A percentile compares a stretch with the other conserved stretches of the same genome.
Evolutionary conservation across 2,329 filamentous ascomycete genomes (phyloP).

Genomic region (Hypomyces rosellus): DNA sequence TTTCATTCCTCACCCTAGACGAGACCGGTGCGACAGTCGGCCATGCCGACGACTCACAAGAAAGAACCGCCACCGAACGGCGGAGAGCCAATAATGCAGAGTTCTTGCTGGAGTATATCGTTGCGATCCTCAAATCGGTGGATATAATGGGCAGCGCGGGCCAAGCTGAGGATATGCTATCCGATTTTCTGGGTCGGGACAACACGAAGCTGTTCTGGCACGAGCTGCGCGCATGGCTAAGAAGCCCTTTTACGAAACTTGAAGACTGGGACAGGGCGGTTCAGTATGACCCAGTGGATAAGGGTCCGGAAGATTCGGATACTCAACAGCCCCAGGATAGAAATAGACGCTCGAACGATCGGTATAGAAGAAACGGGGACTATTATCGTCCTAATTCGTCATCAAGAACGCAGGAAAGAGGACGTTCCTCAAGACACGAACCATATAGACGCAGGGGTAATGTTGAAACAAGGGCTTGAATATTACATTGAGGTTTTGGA

Average conservation of each 20-base stretch:
- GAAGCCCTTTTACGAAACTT: slow-evolving; percentile 68
- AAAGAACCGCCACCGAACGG: slow-evolving; percentile 15
- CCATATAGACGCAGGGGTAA: slow-evolving; percentile 13
- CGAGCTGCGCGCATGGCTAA: slow-evolving; percentile 74
- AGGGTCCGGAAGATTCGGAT: neutral
- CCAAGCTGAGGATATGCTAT: slow-evolving; percentile 70
- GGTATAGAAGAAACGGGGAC: slow-evolving; percentile 9
- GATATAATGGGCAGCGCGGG: slow-evolving; percentile 75
- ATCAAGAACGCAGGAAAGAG: slow-evolving; percentile 3
- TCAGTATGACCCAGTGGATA: slow-evolving; percentile 49
- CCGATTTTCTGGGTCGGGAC: slow-evolving; percentile 69
- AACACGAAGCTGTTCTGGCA: slow-evolving; percentile 74
- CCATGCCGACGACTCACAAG: slow-evolving; percentile 1
- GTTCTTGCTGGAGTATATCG: slow-evolving; percentile 78
- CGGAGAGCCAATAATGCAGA: slow-evolving; percentile 63
- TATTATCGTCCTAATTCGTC: slow-evolving; percentile 21
- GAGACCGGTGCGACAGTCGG: slow-evolving; percentile 17
- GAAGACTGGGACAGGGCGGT: slow-evolving; percentile 75
- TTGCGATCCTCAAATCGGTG: slow-evolving; percentile 75
- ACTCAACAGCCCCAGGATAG: neutral
- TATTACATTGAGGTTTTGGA: neutral
- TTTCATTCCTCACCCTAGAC: slow-evolving; percentile 56
- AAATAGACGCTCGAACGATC: neutral
- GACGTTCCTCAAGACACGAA: slow-evolving; percentile 10
- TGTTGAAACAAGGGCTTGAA: neutral